A percentile compares a stretch with the other conserved stretches of the same genome.
Evolutionary conservation across 352 stramenopile species (phyloP).

Genomic region (Phytophthora palmivora): DNA sequence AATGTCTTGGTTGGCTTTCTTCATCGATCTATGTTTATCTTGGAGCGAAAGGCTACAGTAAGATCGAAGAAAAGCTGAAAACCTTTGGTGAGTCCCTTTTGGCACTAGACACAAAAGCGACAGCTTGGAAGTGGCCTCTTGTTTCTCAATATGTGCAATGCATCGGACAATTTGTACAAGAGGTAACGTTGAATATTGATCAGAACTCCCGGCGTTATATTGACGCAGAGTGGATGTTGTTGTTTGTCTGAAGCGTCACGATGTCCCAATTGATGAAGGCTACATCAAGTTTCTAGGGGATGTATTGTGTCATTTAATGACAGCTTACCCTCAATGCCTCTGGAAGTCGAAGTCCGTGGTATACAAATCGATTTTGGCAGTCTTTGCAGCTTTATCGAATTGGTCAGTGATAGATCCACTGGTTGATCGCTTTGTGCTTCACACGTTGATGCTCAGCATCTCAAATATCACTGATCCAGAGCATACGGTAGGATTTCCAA

Average conservation of each 20-base stretch:
- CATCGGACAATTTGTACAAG: conserved; percentile 56
- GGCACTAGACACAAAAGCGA: conserved; percentile 55
- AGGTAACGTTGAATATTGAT: conserved; percentile 44
- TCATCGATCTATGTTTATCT: conserved; percentile 60
- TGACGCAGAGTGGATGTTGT: conserved; percentile 10
- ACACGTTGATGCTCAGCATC: conserved; percentile 71
- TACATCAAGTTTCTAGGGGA: conserved; percentile 66
- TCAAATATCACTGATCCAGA: conserved; percentile 66
- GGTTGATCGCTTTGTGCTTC: conserved; percentile 60
- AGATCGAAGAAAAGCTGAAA: conserved; percentile 76
- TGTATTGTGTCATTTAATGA: conserved; percentile 65
- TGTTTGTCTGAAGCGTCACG: conserved; percentile 31
- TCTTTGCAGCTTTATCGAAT: conserved; percentile 52
- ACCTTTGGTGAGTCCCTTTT: conserved; percentile 77
- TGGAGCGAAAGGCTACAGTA: conserved; percentile 50
- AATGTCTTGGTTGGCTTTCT: conserved; percentile 58
- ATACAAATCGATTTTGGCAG: conserved; percentile 55
- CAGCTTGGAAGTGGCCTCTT: conserved; percentile 63
- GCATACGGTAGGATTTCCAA: conserved; percentile 40
- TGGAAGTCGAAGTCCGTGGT: conserved; percentile 68
- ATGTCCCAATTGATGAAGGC: conserved; percentile 43
- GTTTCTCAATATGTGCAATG: conserved; percentile 68
- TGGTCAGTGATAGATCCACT: conserved; percentile 48
- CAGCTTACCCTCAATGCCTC: conserved; percentile 65
- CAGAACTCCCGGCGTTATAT: not conserved